A percentile compares a stretch with the other conserved stretches of the same genome.
Conservation (phyloP, 2,329 filamentous ascomycete species). For the Cyanodermella asteris region DNA sequence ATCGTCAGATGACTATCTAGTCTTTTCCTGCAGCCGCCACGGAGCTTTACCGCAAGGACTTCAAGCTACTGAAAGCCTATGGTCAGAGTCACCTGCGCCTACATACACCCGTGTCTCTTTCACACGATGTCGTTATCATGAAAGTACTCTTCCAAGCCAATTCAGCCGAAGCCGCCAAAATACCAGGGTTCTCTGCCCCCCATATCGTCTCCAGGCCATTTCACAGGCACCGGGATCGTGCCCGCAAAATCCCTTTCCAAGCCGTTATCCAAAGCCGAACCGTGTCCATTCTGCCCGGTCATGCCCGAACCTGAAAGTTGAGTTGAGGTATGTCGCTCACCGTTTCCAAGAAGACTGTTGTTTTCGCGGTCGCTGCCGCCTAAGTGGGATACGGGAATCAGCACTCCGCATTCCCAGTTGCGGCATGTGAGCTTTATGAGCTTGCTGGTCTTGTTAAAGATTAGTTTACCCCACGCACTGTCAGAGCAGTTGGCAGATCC, state of each 20-base stretch:
- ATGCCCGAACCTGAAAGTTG: conserved; percentile 5
- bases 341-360: conserved; percentile 7
- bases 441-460: conserved; percentile 44
- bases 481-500: conserved; percentile 86
- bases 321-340: conserved; percentile 6
- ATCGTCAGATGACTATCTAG: too few relatives aligned
- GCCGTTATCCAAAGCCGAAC: conserved; percentile 12
- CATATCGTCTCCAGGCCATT: conserved; percentile 33
- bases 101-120: too few relatives aligned
- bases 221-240: conserved; percentile 41
- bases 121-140: too few relatives aligned
- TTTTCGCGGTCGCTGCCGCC: conserved; percentile 9
- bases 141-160: too few relatives aligned
- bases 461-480: conserved; percentile 73
- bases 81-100: too few relatives aligned
- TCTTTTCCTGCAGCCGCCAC: too few relatives aligned
- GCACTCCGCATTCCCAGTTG: conserved; percentile 90
- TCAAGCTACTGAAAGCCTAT: too few relatives aligned
- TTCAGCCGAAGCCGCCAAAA: too few relatives aligned
- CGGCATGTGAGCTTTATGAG: conserved; percentile 57
- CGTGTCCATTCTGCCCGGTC: conserved; percentile 6
- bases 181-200: conserved; percentile 22
- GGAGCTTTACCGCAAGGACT: too few relatives aligned
- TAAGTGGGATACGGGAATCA: conserved; percentile 51
- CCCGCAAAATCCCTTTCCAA: conserved; percentile 31